Conservation (phyloP, 176 grass and related monocot genomes). For the Phragmites australis region DNA sequence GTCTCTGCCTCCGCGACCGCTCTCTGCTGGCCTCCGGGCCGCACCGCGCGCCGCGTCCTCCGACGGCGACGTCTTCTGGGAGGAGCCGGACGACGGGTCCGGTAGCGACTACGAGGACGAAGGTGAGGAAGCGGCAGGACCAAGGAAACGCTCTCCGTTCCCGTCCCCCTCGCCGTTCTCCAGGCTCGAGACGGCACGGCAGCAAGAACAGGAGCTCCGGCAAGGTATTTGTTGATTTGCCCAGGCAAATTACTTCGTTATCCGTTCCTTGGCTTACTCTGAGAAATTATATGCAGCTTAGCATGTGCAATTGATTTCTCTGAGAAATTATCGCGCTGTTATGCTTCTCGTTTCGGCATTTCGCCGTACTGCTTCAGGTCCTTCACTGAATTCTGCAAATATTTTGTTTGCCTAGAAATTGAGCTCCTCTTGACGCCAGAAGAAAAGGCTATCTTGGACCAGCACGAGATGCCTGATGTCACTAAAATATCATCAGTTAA, state of each 20-base stretch:
- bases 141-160: background rate
- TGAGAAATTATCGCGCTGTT: background rate
- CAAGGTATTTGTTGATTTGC: conserved; percentile 13
- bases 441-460: conserved; percentile 78
- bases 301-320: background rate
- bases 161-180: conserved; percentile 16
- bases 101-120: conserved; percentile 60
- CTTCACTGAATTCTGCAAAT: background rate
- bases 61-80: conserved; percentile 54
- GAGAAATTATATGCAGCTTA: background rate
- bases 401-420: conserved; percentile 54
- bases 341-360: background rate
- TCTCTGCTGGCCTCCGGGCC: background rate
- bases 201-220: conserved; percentile 48
- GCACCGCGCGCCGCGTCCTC: background rate
- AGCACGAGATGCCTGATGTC: conserved; percentile 49
- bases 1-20: background rate
- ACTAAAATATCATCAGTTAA: conserved; percentile 78
- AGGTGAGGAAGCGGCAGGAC: background rate
- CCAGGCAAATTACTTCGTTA: background rate
- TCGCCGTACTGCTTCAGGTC: background rate
- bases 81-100: conserved; percentile 67
- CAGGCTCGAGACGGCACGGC: background rate
- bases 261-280: too few species aligned
- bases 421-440: conserved; percentile 74